Evolutionary conservation across 169 alveolate species (phyloP), one percentile per base, ranked within the genome.

Genomic region (Cryptosporidium ryanae): DNA sequence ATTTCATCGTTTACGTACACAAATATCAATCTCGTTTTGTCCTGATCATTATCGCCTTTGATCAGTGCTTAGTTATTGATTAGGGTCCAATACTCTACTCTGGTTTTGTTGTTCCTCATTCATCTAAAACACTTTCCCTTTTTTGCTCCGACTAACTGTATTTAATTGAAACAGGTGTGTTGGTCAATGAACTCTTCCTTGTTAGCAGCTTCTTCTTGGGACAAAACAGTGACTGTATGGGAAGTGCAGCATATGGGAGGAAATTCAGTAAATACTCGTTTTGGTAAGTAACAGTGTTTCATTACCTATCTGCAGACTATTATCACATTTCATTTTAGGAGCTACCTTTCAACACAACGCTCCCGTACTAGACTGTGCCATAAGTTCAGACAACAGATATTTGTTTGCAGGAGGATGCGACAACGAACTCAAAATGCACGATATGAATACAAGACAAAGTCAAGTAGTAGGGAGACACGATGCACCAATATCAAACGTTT

Each of bases 351-450:
- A 81, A 59, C 93, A 91, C 32, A 87, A 84, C 50, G 94, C 91
- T 3, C 94, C 94, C 2, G 94, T 91, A 27, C 63, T 91, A 59
- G 90, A 89, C 63, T 87, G 92, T 44, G 90, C 82, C 32, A 89
- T 91, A 48, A 82, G 91, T 49, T 89, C 84, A 17, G 94, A 91
- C 50, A 90, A 90, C 25, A 82, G 91, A 52, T 89, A 84, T n/a
- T 64, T 91, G 29, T 87, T 91, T 66, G 66, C 91, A 29, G 94
- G 92, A 13, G 94, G 94, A 63, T 91, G 94, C 29, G 94, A 91
- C 66, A 91, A 91, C 81, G 90, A 91, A 87, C 84, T 82, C 6
- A 34, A 76, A 31, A 55, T 50, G 83, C 84, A 68, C 25, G 81
- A 82, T 38, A 82, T 82, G 64, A 81, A 50, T 17, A 55, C 91